A percentile compares a stretch with the other conserved stretches of the same genome.
Conservation (phyloP, 306 rosid species). For the Sechiopsis laciniata region DNA sequence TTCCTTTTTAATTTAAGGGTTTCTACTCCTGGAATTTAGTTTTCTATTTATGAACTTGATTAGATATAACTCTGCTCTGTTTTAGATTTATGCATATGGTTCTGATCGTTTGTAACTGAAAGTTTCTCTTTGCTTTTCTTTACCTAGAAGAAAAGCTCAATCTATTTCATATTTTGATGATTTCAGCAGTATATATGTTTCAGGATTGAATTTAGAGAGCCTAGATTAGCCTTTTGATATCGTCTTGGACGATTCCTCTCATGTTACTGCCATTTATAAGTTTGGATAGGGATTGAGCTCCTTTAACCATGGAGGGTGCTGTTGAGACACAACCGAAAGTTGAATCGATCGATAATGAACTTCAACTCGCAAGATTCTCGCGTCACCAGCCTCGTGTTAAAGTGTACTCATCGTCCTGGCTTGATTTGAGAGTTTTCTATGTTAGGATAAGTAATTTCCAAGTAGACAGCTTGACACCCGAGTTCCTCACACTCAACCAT, state of each 20-base stretch:
- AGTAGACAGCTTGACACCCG: constrained; percentile 66
- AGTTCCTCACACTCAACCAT: constrained; percentile 61
- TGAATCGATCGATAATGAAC: constrained; percentile 27
- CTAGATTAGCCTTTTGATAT: not conserved
- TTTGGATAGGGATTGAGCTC: constrained; percentile 8
- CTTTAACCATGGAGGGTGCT: constrained; percentile 38
- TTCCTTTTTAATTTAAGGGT: constrained; percentile 1
- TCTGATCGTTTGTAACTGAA: not conserved
- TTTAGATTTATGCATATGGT: constrained; percentile 5
- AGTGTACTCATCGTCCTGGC: constrained; percentile 51
- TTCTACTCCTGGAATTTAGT: constrained; percentile 9
- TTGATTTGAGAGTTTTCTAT: constrained; percentile 83
- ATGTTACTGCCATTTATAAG: not conserved
- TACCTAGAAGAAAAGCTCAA: not conserved
- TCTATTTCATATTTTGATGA: constrained; percentile 1
- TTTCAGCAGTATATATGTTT: not conserved
- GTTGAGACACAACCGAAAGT: constrained; percentile 29
- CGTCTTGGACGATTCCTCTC: constrained; percentile 1
- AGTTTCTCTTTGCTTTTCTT: not conserved
- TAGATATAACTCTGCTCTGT: constrained; percentile 4
- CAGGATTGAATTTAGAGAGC: not conserved
- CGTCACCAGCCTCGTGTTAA: constrained; percentile 48
- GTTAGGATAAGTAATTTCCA: constrained; percentile 62
- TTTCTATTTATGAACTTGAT: constrained; percentile 21
- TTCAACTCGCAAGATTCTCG: constrained; percentile 43